Evolutionary conservation across 2,329 filamentous ascomycete genomes (phyloP), one percentile per base, ranked within the genome.

Genomic region (Periconia digitata): DNA sequence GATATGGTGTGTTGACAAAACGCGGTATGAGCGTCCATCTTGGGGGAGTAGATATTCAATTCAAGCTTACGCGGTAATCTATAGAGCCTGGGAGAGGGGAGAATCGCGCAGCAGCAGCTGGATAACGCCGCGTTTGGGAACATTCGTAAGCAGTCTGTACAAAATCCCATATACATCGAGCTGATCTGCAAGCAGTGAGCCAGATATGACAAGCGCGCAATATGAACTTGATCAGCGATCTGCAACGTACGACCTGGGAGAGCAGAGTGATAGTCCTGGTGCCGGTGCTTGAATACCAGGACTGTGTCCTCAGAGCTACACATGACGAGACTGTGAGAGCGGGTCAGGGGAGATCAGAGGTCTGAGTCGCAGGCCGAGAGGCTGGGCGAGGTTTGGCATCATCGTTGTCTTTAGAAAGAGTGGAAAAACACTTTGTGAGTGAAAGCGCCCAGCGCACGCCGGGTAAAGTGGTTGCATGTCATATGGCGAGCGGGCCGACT

Each of bases 401-500:
- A 32, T 20, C 5, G 16, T n/a, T 12, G n/a, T 16, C 24, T 20
- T 34, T 24, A 16, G n/a, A 27, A 18, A n/a, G 18, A 20, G 15
- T 3, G 16, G 24, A 20, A 8, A 16, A 23, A 32, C 24, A 18
- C 18, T 18, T 8, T 21, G 24, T 13, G 8, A 16, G 16, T 17
- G n/a, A 15, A 43, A 27, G 8, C 23, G 16, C 29, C 15, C 5
- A 16, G 4, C 12, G 29, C 32, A 21, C 37, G 24, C 43, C 43
- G 35, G 43, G 22, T 44, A 44, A 44, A 44, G n/a, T 44, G 43
- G 21, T 20, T 8, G 22, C 16, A 12, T 39, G n/a, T 32, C 27
- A 17, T 44, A 27, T 39, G 43, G 43, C 43, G 15, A 13, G 20
- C 43, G 43, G 43, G 20, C 43, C 43, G 43, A 27, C 27, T 8